phyloP scores from a whole-genome alignment of 176 grass and related monocot genomes.

The Zea luxurians region DNA sequence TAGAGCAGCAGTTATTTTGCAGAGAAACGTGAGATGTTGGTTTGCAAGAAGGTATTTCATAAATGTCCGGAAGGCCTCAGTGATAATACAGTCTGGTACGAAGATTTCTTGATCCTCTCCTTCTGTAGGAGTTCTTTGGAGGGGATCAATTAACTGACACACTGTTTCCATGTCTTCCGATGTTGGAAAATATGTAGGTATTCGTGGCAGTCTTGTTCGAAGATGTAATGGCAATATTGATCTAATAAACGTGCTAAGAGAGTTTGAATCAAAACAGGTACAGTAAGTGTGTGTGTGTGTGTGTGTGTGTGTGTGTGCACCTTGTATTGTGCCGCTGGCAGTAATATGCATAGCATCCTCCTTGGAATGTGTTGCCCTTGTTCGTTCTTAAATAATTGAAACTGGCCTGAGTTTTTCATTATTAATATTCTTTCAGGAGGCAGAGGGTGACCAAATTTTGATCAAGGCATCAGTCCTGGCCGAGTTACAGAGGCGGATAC shows the following conservation, averaged over 20 bases:
- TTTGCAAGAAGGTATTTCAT: conserved; percentile 69
- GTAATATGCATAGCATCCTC: neutral
- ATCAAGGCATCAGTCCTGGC: conserved; percentile 81
- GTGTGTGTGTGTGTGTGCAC: no score
- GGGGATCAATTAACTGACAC: conserved; percentile 1
- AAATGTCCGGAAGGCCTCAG: conserved; percentile 63
- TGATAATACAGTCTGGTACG: conserved; percentile 86
- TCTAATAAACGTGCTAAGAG: conserved; percentile 61
- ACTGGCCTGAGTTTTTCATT: conserved; percentile 14
- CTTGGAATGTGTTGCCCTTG: conserved; percentile 21
- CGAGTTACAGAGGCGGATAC: conserved; percentile 78
- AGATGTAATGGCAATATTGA: conserved; percentile 70
- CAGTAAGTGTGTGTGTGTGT: neutral
- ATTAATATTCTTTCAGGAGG: conserved; percentile 50
- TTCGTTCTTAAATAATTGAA: neutral
- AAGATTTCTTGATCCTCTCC: conserved; percentile 17
- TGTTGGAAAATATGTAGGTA: conserved; percentile 49
- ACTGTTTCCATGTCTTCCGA: conserved; percentile 17
- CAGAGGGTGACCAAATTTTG: conserved; percentile 70
- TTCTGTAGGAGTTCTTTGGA: conserved; percentile 17
- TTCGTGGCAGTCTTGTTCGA: conserved; percentile 80
- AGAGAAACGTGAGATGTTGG: conserved; percentile 69
- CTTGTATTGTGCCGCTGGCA: neutral
- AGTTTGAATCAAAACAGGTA: conserved; percentile 74
- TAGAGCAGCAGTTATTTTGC: conserved; percentile 62